These are phyloP conservation scores for Penicillium sp. DNA, from an alignment of 2,329 filamentous ascomycete species.

Conservation along the genomic window DNA sequence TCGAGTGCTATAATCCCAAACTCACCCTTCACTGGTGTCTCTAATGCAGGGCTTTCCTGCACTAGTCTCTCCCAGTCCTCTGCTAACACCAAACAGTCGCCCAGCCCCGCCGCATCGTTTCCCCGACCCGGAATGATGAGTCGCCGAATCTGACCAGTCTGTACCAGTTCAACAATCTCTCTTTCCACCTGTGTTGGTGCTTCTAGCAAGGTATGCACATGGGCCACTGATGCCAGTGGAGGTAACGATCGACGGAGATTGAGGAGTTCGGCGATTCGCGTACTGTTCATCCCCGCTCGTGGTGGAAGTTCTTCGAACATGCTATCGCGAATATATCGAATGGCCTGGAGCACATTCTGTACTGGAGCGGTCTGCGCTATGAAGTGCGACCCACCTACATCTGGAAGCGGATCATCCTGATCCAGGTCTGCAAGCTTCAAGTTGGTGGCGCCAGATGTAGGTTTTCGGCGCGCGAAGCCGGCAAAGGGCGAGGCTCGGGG, in stretches of 20 bases:
- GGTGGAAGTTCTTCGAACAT: slow-evolving; percentile 60
- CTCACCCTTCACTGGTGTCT: slow-evolving; percentile 38
- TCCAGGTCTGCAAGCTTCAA: slow-evolving; percentile 26
- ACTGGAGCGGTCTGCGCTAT: slow-evolving; percentile 50
- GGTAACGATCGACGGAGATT: slow-evolving; percentile 58
- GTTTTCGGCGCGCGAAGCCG: slow-evolving; percentile 43
- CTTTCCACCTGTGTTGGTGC: slow-evolving; percentile 61
- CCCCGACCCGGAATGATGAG: slow-evolving; percentile 60
- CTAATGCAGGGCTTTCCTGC: slow-evolving; percentile 35
- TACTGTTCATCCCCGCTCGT: slow-evolving; percentile 62
- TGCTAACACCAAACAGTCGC: slow-evolving; percentile 59
- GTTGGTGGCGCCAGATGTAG: slow-evolving; percentile 26
- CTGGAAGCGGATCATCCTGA: slow-evolving; percentile 48
- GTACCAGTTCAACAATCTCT: slow-evolving; percentile 57
- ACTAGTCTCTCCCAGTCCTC: slow-evolving; percentile 54
- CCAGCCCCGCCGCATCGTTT: slow-evolving; percentile 56
- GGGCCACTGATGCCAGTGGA: slow-evolving; percentile 60
- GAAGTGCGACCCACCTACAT: slow-evolving; percentile 53
- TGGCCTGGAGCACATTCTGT: slow-evolving; percentile 54
- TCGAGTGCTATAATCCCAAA: neutral
- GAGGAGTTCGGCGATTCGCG: slow-evolving; percentile 59
- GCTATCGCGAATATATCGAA: slow-evolving; percentile 52
- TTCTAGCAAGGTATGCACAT: slow-evolving; percentile 59
- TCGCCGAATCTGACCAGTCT: slow-evolving; percentile 54
- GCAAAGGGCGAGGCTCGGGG: slow-evolving; percentile 42